These are phyloP conservation scores for Kwoniella europaea DNA, from an alignment of 768 basidiomycete species.

Conservation along the genomic window DNA sequence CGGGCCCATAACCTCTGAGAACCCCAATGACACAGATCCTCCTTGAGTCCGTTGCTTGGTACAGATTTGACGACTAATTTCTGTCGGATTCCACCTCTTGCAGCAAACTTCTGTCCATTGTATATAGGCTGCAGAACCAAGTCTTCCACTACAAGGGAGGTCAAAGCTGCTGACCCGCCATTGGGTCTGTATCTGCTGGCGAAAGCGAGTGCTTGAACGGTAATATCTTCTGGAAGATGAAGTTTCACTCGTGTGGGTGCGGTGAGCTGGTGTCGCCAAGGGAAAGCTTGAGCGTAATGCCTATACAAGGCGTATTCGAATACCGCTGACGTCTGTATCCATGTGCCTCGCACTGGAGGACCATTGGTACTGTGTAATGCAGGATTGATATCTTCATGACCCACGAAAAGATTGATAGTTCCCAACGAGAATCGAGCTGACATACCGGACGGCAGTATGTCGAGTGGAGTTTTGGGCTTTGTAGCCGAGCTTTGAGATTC, in stretches of 20 bases:
- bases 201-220: slow-evolving; percentile 52
- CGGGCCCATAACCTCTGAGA: slow-evolving; percentile 24
- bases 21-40: slow-evolving; percentile 42
- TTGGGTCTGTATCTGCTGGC: slow-evolving; percentile 22
- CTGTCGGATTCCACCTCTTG: slow-evolving; percentile 30
- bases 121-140: slow-evolving; percentile 53
- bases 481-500: slow-evolving; percentile 5
- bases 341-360: slow-evolving; percentile 44
- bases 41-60: slow-evolving; percentile 16
- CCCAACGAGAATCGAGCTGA: slow-evolving; percentile 67
- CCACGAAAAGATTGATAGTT: slow-evolving; percentile 70
- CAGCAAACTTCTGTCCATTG: slow-evolving; percentile 43
- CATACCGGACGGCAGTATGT: slow-evolving; percentile 66
- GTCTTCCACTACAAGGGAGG: slow-evolving; percentile 31
- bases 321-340: slow-evolving; percentile 35
- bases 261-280: slow-evolving; percentile 35
- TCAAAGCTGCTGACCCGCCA: slow-evolving; percentile 43
- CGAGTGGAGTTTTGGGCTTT: slow-evolving; percentile 39
- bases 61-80: slow-evolving; percentile 11
- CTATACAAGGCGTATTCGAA: slow-evolving; percentile 51
- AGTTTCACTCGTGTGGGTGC: slow-evolving; percentile 47
- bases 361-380: slow-evolving; percentile 64
- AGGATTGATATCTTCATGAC: slow-evolving; percentile 81
- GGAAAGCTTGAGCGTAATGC: slow-evolving; percentile 38
- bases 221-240: slow-evolving; percentile 50